Base-by-base conservation (phyloP, 805 yeast genomes). In the Pichia membranifaciens region DNA sequence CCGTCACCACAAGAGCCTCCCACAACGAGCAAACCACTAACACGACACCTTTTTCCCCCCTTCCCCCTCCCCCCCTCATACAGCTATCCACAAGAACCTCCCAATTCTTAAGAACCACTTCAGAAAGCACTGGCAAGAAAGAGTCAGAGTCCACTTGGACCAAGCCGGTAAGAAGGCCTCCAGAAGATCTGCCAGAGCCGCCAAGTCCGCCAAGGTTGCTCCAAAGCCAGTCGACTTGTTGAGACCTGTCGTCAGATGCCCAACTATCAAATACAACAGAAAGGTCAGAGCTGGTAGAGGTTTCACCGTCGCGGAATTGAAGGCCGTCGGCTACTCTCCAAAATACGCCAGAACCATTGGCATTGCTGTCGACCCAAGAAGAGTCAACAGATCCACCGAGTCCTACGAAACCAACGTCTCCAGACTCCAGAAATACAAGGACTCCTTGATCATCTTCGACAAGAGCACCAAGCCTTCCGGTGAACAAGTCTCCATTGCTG, bases 71-170 rank as follows among this genome's bases (percentile, higher is more conserved):
- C 12, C 15, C 15, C 16, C 23, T 20, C 41, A 21, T 59, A 70
- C 75, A 90, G 99, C 98, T 77, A 89, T 93, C 83, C 77, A 93
- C 67, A 91, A 93, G 90, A 91, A 91, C 81, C 83, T 89, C 81
- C 96, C 98, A 82, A 80, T 91, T 80, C 86, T 87, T 83, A 88
- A 87, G 85, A 91, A 91, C 85, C 99, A 93, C 82, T 91, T 91
- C 96, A 86, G 97, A 83, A 91, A 91, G 87, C 91, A 91, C 96
- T 93, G 99, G 99, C 98, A 93, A 81, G 96, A 88, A 78, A 87
- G 98, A 72, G 99, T 93, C 82, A 87, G 81, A 75, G 96, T 88
- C 69, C 99, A 95, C 89, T 86, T 93, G 73, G 97, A 93, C 91
- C 99, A 93, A 82, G 96, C 99, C 71, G 99, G 99, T 75, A 89